Evolutionary conservation across 768 basidiomycete genomes (phyloP), one percentile per base, ranked within the genome.

Genomic region (Amanita jacksonii): DNA sequence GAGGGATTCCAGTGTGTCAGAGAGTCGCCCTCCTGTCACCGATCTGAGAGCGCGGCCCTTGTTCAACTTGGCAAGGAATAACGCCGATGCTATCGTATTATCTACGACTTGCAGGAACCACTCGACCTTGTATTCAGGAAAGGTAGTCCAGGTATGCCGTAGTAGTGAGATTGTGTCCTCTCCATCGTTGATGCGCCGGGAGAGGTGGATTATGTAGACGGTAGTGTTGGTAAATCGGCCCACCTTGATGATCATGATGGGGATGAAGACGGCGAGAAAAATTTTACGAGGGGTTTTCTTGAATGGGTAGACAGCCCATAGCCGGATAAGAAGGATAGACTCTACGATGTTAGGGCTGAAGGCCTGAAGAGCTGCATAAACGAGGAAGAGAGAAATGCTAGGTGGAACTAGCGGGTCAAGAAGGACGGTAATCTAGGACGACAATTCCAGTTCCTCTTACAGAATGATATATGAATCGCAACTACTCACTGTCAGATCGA

Each of bases 251-350:
- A 57, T 23, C 16, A 37, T 38, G 3, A 52, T 49, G 19, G 51
- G 41, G 4, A 46, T 48, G 19, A 56, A 49, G 12, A 58, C 51
- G 24, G 46, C n/a, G 33, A 46, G 34, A 22, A 47, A 45, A 7
- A 12, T 43, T 9, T 3, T 19, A 24, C 30, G 47, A 4, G 51
- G 42, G 6, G 48, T 51, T 19, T 38, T 30, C 24, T 32, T 44
- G 19, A 28, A 47, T 13, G 56, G 57, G 38, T 48, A 57, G 12
- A 56, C 52, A 10, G 52, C 56, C 24, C 38, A 45, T 9, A 57
- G 40, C 9, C 57, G 43, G 23, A 59, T 46, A 23, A 56, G 24
- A 15, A 59, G 47, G 35, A 59, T 51, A n/a, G 49, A 57, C 27
- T 59, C 57, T 36, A 53, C 56, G 30, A 57, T 22, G 20, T 56